Percentiles rank a stretch among this genome's conserved stretches.
Evolutionary conservation across 148 eudicot species (phyloP).

Genomic region (Arctostaphylos glauca): DNA sequence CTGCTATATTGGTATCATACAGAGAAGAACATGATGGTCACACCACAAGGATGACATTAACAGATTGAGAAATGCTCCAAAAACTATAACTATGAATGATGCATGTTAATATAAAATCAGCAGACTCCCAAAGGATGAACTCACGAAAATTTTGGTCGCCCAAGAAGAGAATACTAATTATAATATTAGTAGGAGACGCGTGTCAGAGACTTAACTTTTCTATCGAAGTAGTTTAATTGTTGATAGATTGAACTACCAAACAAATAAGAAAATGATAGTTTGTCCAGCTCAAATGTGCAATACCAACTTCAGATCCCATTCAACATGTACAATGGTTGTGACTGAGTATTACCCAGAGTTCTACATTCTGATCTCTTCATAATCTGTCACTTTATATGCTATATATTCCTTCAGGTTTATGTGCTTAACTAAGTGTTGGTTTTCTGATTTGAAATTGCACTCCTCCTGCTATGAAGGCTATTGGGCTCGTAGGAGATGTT

Average conservation of each 20-base stretch:
- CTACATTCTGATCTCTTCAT: neutral
- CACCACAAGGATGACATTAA: neutral
- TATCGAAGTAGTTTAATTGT: neutral
- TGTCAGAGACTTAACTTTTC: neutral
- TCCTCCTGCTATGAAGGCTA: constrained; percentile 35
- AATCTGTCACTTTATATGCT: neutral
- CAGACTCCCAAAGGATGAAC: neutral
- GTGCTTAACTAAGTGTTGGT: neutral
- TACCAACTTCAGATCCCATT: neutral
- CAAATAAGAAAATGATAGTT: neutral
- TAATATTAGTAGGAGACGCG: neutral
- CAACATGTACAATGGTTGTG: neutral
- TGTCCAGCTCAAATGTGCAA: neutral
- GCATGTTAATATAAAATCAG: neutral
- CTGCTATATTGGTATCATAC: too few relatives aligned
- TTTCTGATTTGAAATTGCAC: neutral
- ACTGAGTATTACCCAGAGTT: neutral
- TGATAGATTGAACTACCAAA: neutral
- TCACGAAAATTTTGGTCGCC: neutral
- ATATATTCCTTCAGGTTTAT: neutral
- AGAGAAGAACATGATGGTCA: neutral
- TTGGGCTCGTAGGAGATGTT: constrained; percentile 75
- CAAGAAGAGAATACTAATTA: neutral
- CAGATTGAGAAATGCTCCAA: neutral
- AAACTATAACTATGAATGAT: neutral